phyloP scores from a whole-genome alignment of 1,284 basidiomycete species.

The Fistulina hepatica region DNA sequence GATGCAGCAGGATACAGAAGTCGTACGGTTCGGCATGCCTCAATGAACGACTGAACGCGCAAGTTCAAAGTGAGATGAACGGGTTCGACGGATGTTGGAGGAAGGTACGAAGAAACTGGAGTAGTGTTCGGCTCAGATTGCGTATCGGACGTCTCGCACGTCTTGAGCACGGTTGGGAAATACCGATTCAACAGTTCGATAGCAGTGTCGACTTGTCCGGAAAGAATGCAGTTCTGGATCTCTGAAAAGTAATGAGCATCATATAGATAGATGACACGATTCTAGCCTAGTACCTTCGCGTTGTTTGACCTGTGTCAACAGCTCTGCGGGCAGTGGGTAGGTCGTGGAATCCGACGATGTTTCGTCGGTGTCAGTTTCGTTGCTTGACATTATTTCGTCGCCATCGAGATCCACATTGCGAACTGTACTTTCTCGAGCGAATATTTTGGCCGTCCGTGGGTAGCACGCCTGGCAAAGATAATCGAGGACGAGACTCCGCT shows the following conservation, averaged over 20 bases:
- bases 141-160: no score
- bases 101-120: constrained; percentile 28
- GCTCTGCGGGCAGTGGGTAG: constrained; percentile 29
- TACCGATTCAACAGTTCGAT: constrained; percentile 51
- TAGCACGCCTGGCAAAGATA: constrained; percentile 72
- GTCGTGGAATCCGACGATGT: constrained; percentile 18
- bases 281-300: constrained; percentile 40
- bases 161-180: constrained; percentile 54
- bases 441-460: constrained; percentile 58
- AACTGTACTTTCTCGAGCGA: constrained; percentile 53
- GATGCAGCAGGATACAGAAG: constrained; percentile 17
- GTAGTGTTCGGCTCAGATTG: constrained; percentile 9
- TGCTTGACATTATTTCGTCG: constrained; percentile 43
- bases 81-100: constrained; percentile 55
- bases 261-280: constrained; percentile 4
- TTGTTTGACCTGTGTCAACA: constrained; percentile 36
- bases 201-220: constrained; percentile 61
- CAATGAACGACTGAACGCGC: constrained; percentile 74
- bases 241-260: constrained; percentile 30
- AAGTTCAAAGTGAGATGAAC: constrained; percentile 70
- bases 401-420: constrained; percentile 55
- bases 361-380: constrained; percentile 18
- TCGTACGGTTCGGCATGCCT: constrained; percentile 62
- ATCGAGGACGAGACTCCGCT: constrained; percentile 71
- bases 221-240: constrained; percentile 53